Evolutionary conservation across 2,329 filamentous ascomycete species (phyloP), one percentile per base, ranked within the genome.

Genomic region (Fusarium staphyleae): DNA sequence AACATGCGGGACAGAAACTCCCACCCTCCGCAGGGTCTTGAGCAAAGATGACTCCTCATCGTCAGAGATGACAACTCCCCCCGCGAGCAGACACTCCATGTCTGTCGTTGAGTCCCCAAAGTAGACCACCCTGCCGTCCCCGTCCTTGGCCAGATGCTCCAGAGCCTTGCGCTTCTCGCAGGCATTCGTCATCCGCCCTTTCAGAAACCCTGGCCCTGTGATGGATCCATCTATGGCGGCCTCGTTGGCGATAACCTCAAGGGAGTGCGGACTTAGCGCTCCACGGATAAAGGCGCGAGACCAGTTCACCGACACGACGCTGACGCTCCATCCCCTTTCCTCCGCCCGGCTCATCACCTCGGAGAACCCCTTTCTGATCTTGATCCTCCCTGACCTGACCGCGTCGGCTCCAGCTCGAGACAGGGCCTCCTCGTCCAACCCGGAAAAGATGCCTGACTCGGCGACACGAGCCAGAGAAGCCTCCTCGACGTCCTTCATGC

Each of bases 91-190:
- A 52, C 82, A 85, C 63, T 79, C 77, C 49, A 85, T 68, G 65
- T 86, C 83, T 2, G 82, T 85, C 2, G 76, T 75, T 22, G 82
- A 84, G 66, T 86, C 83, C 7, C 83, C 83, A 66, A 84, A 78
- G 69, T 85, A 86, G n/a, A 82, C 66, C n/a, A 73, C 63, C 48
- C 59, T 48, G 1, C 50, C 57, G 4, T 65, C 57, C 11, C 47
- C 44, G 11, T 63, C 63, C 6, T 48, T 48, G 26, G 37, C 55
- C 26, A 76, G 58, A 6, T 69, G 62, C n/a, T 66, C 48, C 52
- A 82, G 62, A 3, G 73, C 77, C 10, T 71, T 67, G 14, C 76
- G 62, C 70, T 84, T 84, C 65, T 83, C 80, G 6, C 65, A 49
- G 3, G 76, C 77, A 29, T 78, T 79, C 16, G 67, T 70, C 54